Conservation (phyloP, 768 basidiomycete genomes). For the Tubosaeta sp. region DNA sequence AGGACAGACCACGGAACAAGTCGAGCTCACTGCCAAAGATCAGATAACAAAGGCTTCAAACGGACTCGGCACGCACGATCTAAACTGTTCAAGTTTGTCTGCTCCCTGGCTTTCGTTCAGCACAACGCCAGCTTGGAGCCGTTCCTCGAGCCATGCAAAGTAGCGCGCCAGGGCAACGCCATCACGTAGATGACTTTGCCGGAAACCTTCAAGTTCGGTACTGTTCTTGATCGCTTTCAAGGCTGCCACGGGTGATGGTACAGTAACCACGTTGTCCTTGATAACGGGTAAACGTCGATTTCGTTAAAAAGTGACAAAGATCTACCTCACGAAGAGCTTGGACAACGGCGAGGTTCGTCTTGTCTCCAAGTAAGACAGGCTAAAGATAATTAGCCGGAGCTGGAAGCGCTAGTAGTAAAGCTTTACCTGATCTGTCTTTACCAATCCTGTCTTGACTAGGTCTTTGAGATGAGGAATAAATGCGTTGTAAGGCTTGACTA, state of each 20-base stretch:
- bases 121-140: conserved; percentile 55
- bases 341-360: conserved; percentile 76
- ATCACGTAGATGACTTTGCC: conserved; percentile 84
- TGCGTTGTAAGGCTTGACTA: conserved; percentile 63
- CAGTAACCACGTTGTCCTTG: conserved; percentile 56
- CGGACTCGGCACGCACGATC: conserved; percentile 56
- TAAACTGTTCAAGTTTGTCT: conserved; percentile 69
- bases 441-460: conserved; percentile 36
- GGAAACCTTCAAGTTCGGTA: conserved; percentile 85
- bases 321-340: conserved; percentile 70
- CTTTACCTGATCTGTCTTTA: conserved; percentile 31
- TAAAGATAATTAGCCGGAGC: conserved; percentile 22
- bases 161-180: conserved; percentile 84
- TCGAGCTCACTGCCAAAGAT: conserved; percentile 55
- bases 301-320: neutral
- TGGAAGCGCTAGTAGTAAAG: conserved; percentile 4
- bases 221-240: conserved; percentile 78
- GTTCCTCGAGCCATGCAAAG: conserved; percentile 93
- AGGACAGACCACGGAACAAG: conserved; percentile 83
- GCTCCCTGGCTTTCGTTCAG: conserved; percentile 81
- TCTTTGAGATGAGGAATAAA: conserved; percentile 63
- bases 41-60: neutral
- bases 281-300: neutral
- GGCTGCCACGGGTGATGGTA: conserved; percentile 71
- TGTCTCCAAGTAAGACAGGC: conserved; percentile 75